Conservation (phyloP, 768 basidiomycete genomes). For the Lepiota venenata region DNA sequence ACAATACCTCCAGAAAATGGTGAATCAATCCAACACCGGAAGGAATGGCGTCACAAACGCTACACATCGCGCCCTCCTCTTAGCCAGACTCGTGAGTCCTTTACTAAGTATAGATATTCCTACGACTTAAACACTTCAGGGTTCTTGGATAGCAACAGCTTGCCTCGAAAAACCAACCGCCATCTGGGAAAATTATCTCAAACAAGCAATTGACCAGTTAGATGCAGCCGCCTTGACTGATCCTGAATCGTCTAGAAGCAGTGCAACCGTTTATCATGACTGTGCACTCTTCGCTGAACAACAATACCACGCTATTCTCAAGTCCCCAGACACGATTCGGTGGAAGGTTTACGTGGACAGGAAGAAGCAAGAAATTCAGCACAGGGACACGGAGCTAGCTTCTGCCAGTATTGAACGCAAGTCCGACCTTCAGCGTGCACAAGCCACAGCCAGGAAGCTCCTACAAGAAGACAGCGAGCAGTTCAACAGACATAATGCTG, state of each 20-base stretch:
- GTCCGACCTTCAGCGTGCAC: constrained; percentile 21
- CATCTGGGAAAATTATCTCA: constrained; percentile 71
- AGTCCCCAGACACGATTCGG: constrained; percentile 67
- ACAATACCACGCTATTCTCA: constrained; percentile 71
- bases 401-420: constrained; percentile 14
- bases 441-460: constrained; percentile 30
- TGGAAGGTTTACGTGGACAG: constrained; percentile 71
- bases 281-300: constrained; percentile 89
- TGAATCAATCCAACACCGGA: constrained; percentile 13
- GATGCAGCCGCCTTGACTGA: constrained; percentile 11
- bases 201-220: constrained; percentile 45
- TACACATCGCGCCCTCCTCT: constrained; percentile 24
- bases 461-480: constrained; percentile 43
- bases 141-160: constrained; percentile 88
- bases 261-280: constrained; percentile 67
- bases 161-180: constrained; percentile 74
- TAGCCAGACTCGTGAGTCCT: constrained; percentile 61
- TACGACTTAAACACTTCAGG: constrained; percentile 43
- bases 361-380: constrained; percentile 66
- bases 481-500: constrained; percentile 50
- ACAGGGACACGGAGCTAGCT: constrained; percentile 36
- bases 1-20: constrained; percentile 52
- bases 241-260: constrained; percentile 19
- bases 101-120: neutral
- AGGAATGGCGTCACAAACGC: constrained; percentile 27